Conservation (phyloP, 1,284 basidiomycete genomes). For the Ganoderma boninense region DNA sequence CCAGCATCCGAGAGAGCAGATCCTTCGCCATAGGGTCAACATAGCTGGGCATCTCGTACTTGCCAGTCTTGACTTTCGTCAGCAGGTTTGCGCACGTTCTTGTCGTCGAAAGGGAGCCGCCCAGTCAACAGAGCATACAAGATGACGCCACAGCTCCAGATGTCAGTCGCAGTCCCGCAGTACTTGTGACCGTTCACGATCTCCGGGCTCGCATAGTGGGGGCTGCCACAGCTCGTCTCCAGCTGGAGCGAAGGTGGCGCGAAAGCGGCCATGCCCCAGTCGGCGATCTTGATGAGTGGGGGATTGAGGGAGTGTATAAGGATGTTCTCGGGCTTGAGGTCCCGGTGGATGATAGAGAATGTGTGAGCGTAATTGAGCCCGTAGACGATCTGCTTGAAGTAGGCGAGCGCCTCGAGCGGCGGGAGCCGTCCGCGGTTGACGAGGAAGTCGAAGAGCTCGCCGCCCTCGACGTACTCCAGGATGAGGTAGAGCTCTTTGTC, state of each 20-base stretch:
- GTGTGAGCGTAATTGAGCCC: slow-evolving; percentile 98
- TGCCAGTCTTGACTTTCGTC: slow-evolving; percentile 90
- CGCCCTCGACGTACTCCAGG: slow-evolving; percentile 97
- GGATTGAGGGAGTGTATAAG: slow-evolving; percentile 86
- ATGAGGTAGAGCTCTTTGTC: slow-evolving; percentile 93
- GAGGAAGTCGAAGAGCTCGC: slow-evolving; percentile 98
- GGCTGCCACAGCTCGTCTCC: slow-evolving; percentile 96
- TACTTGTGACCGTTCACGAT: slow-evolving; percentile 97
- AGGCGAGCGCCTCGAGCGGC: slow-evolving; percentile 86
- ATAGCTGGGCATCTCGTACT: slow-evolving; percentile 82
- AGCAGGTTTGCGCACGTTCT: slow-evolving; percentile 85
- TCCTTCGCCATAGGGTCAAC: slow-evolving; percentile 81
- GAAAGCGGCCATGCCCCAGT: slow-evolving; percentile 99
- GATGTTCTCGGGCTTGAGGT: slow-evolving; percentile 98
- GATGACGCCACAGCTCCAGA: slow-evolving; percentile 95
- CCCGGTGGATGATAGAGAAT: slow-evolving; percentile 99
- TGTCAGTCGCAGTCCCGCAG: slow-evolving; percentile 92
- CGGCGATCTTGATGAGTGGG: slow-evolving; percentile 95
- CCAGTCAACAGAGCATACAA: slow-evolving; percentile 90
- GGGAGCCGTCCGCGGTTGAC: slow-evolving; percentile 89
- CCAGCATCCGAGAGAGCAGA: slow-evolving; percentile 84
- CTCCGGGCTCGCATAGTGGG: slow-evolving; percentile 98
- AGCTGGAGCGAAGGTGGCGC: slow-evolving; percentile 84
- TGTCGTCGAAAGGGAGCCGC: slow-evolving; percentile 89
- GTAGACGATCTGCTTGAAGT: slow-evolving; percentile 97